These are phyloP conservation scores for Xylaria multiplex DNA, from an alignment of 2,329 filamentous ascomycete genomes.

Conservation along the genomic window DNA sequence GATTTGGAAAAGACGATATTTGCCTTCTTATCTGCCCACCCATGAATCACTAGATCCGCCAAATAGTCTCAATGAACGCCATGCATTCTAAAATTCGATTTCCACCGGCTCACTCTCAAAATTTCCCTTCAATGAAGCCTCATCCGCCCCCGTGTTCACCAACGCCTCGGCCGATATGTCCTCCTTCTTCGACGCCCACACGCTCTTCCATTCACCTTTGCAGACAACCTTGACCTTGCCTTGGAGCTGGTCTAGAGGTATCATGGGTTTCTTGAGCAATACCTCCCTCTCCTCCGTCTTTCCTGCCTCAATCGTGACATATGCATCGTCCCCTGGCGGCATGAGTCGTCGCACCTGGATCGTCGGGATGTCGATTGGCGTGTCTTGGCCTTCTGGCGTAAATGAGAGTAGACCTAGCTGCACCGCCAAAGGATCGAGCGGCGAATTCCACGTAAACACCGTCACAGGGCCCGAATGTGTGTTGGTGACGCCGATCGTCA, in stretches of 20 bases:
- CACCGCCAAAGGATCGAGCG: slow-evolving; percentile 56
- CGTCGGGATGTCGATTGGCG: slow-evolving; percentile 51
- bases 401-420: slow-evolving; percentile 56
- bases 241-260: slow-evolving; percentile 50
- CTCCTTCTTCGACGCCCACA: slow-evolving; percentile 48
- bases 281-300: slow-evolving; percentile 50
- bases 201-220: slow-evolving; percentile 53
- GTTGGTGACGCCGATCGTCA: slow-evolving; percentile 55
- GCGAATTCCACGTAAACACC: slow-evolving; percentile 56
- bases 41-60: not conserved
- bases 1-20: not conserved
- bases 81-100: slow-evolving; percentile 38
- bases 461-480: slow-evolving; percentile 52
- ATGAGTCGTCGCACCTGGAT: slow-evolving; percentile 54
- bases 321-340: slow-evolving; percentile 53
- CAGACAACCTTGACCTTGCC: slow-evolving; percentile 50
- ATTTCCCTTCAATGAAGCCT: slow-evolving; percentile 38
- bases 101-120: slow-evolving; percentile 44
- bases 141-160: slow-evolving; percentile 39
- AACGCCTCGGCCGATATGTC: slow-evolving; percentile 40
- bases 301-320: slow-evolving; percentile 54
- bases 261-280: slow-evolving; percentile 51
- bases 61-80: not conserved
- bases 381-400: slow-evolving; percentile 49
- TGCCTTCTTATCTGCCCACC: not conserved